Evolutionary conservation across 2,329 filamentous ascomycete genomes (phyloP), one percentile per base, ranked within the genome.

Genomic region (Ascochyta lentis): DNA sequence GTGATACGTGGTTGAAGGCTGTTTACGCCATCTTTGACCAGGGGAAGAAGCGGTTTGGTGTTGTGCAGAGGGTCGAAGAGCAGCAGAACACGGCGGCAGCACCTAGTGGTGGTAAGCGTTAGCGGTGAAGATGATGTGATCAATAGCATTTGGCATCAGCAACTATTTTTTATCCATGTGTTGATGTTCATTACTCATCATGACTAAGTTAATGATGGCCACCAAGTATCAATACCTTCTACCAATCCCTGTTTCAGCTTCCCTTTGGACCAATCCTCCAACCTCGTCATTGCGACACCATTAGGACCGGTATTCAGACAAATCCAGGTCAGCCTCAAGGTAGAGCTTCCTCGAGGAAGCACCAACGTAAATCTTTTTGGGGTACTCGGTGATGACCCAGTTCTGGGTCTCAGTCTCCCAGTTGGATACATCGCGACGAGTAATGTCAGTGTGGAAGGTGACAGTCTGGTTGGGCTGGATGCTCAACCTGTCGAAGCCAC

Each of bases 341-440:
- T 78, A 79, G 61, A 88, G 71, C 53, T 83, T 86, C 64, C 85
- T 79, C 54, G 83, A 86, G 4, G 82, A 85, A 60, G 77, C 80
- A 24, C 86, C 86, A 6, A 88, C 85, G 60, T 83, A 84, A 37
- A 86, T 80, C 54, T 78, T 86, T 80, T 87, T 87, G 48, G 80
- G 75, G 63, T 84, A 80, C 22, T 78, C 66, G 27, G 78, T 80
- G 49, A 88, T 79, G 41, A 92, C 84, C 93, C 94, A 98, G 80
- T 97, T 88, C 81, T 97, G 93, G n/a, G 78, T 73, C 1, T 71
- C 81, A 0, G 84, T 79, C 64, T 96, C 91, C 93, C 94, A 97
- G 79, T 92, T 95, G 72, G 89, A 92, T 52, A 97, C 65, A 70
- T 97, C 94, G 53, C 92, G 86, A 35, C 93, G 84, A 6, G 87